Evolutionary conservation across 306 rosid genomes (phyloP).

Genomic region (Dryas drummondii): DNA sequence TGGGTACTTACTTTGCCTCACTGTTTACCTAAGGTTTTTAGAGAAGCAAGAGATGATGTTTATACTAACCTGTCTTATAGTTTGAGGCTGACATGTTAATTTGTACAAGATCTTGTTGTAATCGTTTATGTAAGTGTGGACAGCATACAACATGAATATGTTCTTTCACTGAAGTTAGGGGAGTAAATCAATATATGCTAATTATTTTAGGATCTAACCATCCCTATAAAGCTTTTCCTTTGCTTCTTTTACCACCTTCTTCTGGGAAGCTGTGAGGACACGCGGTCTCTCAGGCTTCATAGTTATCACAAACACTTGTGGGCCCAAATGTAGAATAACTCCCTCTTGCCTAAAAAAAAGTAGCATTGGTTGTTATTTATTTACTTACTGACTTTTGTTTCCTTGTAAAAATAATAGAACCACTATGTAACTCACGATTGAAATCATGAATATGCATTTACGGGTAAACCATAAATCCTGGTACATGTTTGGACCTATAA

Average conservation of each 20-base stretch:
- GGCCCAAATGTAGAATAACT: background rate
- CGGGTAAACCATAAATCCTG: background rate
- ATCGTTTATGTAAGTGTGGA: background rate
- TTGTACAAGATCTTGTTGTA: background rate
- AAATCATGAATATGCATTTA: background rate
- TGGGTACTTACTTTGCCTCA: slow-evolving; percentile 37
- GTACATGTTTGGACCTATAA: background rate
- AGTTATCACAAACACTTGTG: background rate
- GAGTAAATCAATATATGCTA: background rate
- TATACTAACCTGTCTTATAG: background rate
- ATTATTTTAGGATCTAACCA: background rate
- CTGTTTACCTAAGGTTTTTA: slow-evolving; percentile 7
- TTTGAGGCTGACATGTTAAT: background rate
- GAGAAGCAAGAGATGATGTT: slow-evolving; percentile 1
- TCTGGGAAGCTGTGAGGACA: background rate
- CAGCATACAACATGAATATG: background rate
- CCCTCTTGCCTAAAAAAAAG: background rate
- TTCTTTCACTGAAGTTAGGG: background rate
- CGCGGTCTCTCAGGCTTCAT: background rate
- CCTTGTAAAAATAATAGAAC: background rate
- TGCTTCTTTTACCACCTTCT: background rate
- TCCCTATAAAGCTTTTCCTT: background rate
- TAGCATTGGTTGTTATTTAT: background rate
- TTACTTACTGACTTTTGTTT: background rate
- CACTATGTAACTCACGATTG: background rate